Conservation (phyloP, 371 early-diverging fungal species). For the Lichtheimia ramosa region DNA sequence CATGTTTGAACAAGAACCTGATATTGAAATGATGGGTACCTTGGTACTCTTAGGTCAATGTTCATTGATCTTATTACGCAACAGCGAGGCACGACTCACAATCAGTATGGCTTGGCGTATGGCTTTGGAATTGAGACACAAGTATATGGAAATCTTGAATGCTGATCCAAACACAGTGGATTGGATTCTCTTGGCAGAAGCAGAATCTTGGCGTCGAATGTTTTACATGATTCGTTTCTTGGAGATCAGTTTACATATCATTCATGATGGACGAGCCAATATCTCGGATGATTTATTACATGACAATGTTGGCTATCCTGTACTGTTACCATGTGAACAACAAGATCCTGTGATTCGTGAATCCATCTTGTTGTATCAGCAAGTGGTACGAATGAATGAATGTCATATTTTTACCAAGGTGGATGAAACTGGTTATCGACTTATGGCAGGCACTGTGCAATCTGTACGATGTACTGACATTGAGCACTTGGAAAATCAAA, state of each 20-base stretch:
- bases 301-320: slow-evolving; percentile 36
- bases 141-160: slow-evolving; percentile 14
- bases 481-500: slow-evolving; percentile 29
- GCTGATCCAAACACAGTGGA: slow-evolving; percentile 6
- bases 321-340: slow-evolving; percentile 21
- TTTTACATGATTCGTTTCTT: slow-evolving; percentile 35
- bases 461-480: slow-evolving; percentile 20
- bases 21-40: slow-evolving; percentile 21
- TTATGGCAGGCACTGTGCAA: slow-evolving; percentile 26
- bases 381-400: slow-evolving; percentile 30
- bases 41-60: slow-evolving; percentile 25
- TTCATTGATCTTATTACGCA: slow-evolving; percentile 23
- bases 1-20: slow-evolving; percentile 36
- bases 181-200: slow-evolving; percentile 12
- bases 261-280: slow-evolving; percentile 26
- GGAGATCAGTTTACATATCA: slow-evolving; percentile 26
- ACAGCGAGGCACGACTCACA: slow-evolving; percentile 33
- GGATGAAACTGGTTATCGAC: slow-evolving; percentile 23
- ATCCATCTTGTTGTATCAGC: slow-evolving; percentile 17
- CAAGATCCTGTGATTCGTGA: slow-evolving; percentile 1
- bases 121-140: slow-evolving; percentile 26
- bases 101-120: slow-evolving; percentile 40
- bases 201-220: slow-evolving; percentile 43
- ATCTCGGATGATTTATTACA: slow-evolving; percentile 26
- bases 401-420: slow-evolving; percentile 21